Base-by-base conservation (phyloP, 129 eudicot genomes). In the Flaveria linearis region DNA sequence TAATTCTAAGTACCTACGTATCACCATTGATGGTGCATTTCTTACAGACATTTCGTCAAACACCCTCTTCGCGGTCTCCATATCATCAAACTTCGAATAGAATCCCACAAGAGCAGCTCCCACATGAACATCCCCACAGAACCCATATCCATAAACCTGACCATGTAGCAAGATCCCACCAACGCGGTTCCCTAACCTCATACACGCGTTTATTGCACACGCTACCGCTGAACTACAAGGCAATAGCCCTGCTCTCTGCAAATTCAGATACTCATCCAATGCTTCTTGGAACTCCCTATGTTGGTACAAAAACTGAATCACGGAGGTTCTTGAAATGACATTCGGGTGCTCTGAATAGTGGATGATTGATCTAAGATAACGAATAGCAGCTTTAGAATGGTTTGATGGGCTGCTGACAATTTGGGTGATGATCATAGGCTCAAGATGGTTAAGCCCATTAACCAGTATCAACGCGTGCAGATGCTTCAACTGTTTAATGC, bases 131-230 rank as follows among this genome's bases (percentile, higher is more conserved):
- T 80, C 75, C 41, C 76, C 78, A 65, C 55, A 36, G 2, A 82
- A 25, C n/a, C 83, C 86, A 75, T 30, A 77, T 46, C 79, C 72
- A 64, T 78, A 75, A 18, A 75, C 84, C 53, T 85, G 88, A 61
- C 63, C 86, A 58, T 75, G 84, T 30, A 81, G 28, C 41, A 43
- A 11, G 36, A 30, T 30, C 36, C 36, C 36, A 30, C 36, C 36
- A 30, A 30, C 36, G 36, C 36, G 36, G 3, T 30, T 30, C 5
- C 36, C 36, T 30, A 30, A 30, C 36, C 36, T 30, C 36, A 4
- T 30, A 30, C 36, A 30, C 36, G 36, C 36, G 36, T 30, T 30
- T 30, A 30, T 28, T 28, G 33, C 33, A 28, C 33, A 28, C 33
- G 33, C 33, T 28, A 28, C 33, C 33, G 36, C 36, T 30, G 36